Percentiles rank a stretch among this genome's conserved stretches.
phyloP scores from a whole-genome alignment of 75 land plant genomes.

The Azolla pinnata region DNA sequence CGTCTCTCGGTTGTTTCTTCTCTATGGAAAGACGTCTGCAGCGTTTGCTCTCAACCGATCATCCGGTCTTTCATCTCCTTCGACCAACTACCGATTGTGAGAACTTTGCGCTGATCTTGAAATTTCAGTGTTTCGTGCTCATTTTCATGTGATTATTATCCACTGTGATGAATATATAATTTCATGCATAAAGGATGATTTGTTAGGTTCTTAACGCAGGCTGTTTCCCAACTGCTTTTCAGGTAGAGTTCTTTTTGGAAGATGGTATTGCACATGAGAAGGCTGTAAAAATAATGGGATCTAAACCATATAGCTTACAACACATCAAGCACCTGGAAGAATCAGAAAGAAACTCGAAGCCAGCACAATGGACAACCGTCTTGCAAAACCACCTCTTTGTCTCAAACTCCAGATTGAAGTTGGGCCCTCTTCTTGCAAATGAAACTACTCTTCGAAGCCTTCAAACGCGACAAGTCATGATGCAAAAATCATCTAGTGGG shows the following conservation, averaged over 20 bases:
- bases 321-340: background rate
- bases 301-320: constrained; percentile 2
- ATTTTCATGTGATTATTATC: background rate
- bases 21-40: constrained; percentile 15
- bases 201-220: background rate
- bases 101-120: background rate
- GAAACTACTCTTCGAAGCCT: constrained; percentile 17
- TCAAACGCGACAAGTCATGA: constrained; percentile 16
- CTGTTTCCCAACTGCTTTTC: background rate
- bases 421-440: constrained; percentile 8
- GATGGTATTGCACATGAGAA: constrained; percentile 21
- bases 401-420: constrained; percentile 6
- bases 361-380: background rate
- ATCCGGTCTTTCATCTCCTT: constrained; percentile 33
- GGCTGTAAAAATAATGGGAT: constrained; percentile 13
- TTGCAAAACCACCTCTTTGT: constrained; percentile 8
- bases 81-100: constrained; percentile 34
- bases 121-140: background rate
- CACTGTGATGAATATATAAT: background rate
- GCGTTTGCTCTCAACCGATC: constrained; percentile 21
- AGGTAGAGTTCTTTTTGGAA: constrained; percentile 30
- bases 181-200: background rate
- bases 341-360: background rate
- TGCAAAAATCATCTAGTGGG: constrained; percentile 1
- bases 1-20: constrained; percentile 17